These are phyloP conservation scores for Craspedostauros australis DNA, from an alignment of 108 stramenopile genomes.

Conservation along the genomic window DNA sequence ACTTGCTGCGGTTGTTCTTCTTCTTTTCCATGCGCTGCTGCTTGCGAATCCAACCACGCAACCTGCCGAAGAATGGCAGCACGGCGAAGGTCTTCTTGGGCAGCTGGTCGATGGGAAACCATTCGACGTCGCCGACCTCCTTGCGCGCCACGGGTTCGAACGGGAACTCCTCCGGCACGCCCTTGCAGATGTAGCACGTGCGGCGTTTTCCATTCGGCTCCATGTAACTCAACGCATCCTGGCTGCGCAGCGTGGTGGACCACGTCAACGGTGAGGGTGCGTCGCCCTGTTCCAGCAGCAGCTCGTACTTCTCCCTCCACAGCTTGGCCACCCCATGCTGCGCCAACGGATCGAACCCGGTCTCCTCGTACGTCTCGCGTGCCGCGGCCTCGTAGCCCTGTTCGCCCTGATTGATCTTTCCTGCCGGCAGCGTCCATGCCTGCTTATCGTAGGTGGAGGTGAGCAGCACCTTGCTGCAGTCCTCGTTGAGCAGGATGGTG, in stretches of 20 bases:
- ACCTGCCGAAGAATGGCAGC: constrained; percentile 53
- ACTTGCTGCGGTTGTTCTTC: constrained; percentile 1
- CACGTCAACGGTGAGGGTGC: too few relatives aligned
- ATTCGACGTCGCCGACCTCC: constrained; percentile 65
- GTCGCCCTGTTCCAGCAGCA: neutral
- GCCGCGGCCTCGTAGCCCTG: constrained; percentile 58
- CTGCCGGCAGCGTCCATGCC: constrained; percentile 74
- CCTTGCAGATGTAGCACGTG: constrained; percentile 69
- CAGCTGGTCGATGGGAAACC: constrained; percentile 38
- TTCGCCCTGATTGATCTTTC: constrained; percentile 87
- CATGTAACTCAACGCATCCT: constrained; percentile 38
- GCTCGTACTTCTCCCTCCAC: neutral
- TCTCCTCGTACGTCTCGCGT: constrained; percentile 89
- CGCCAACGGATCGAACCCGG: constrained; percentile 79
- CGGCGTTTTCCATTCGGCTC: constrained; percentile 68
- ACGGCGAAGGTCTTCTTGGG: constrained; percentile 73
- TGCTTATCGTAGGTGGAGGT: constrained; percentile 65
- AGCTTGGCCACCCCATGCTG: constrained; percentile 31
- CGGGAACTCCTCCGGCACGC: constrained; percentile 76
- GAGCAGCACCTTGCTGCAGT: constrained; percentile 47
- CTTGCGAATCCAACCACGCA: constrained; percentile 60
- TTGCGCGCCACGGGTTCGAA: constrained; percentile 83
- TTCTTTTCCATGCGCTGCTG: constrained; percentile 14
- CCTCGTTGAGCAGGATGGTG: constrained; percentile 59
- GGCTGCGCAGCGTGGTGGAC: too few relatives aligned